These are phyloP conservation scores for Penicillium digitatum DNA, from an alignment of 2,329 filamentous ascomycete genomes.

Conservation along the genomic window DNA sequence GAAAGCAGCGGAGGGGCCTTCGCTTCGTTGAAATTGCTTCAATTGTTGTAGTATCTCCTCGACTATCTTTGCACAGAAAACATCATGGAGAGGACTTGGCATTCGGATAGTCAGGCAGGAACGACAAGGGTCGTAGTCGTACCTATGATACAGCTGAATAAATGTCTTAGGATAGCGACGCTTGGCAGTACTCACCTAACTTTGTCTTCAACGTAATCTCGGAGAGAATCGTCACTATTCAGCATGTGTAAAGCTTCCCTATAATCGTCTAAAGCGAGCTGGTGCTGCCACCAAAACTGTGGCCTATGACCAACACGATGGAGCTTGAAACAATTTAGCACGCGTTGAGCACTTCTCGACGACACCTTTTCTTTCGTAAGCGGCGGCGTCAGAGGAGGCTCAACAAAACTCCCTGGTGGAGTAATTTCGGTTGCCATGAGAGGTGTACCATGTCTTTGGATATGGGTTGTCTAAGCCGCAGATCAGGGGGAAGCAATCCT, in stretches of 20 bases:
- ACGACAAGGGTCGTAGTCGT: slow-evolving; percentile 4
- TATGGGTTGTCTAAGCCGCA: too few relatives aligned
- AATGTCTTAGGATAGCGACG: background rate
- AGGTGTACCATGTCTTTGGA: too few relatives aligned
- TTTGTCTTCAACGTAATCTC: slow-evolving; percentile 5
- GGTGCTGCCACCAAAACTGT: slow-evolving; percentile 7
- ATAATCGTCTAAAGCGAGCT: background rate
- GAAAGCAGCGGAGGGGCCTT: background rate
- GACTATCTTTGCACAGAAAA: slow-evolving; percentile 5
- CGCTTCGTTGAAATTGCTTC: background rate
- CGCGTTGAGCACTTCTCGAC: slow-evolving; percentile 7
- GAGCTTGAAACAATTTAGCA: slow-evolving; percentile 8
- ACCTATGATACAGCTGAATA: slow-evolving; percentile 3
- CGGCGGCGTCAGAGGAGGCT: slow-evolving; percentile 1
- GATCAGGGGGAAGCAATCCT: too few relatives aligned
- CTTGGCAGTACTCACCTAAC: background rate
- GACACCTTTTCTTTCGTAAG: slow-evolving; percentile 1
- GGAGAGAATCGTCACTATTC: background rate
- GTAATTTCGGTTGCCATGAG: too few relatives aligned
- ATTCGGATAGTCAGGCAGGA: slow-evolving; percentile 8
- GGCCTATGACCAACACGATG: slow-evolving; percentile 5
- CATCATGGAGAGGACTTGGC: slow-evolving; percentile 5
- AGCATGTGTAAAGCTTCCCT: background rate
- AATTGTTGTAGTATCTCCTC: background rate
- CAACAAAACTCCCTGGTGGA: background rate